Conservation (phyloP, 2,329 filamentous ascomycete genomes). For the Colletotrichum trifolii region DNA sequence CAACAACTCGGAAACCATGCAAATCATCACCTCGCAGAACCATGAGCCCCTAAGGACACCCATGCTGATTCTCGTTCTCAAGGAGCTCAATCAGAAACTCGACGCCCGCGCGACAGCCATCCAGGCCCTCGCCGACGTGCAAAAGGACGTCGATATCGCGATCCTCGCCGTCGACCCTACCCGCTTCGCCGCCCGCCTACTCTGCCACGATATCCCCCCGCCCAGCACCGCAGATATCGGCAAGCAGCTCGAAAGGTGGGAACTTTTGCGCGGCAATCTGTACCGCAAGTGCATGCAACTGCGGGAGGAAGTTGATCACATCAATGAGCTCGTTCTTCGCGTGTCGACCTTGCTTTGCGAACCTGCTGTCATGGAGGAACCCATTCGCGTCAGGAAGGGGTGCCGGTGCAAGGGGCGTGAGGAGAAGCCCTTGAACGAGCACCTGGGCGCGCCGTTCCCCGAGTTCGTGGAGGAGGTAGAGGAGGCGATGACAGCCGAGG, state of each 20-base stretch:
- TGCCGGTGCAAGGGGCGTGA: background rate
- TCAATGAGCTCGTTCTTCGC: background rate
- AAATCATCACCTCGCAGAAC: background rate
- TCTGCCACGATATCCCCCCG: background rate
- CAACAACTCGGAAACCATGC: background rate
- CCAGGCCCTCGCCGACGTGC: background rate
- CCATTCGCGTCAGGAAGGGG: background rate
- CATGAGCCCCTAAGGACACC: too few species aligned
- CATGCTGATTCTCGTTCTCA: background rate
- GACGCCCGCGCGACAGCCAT: background rate
- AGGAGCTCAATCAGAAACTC: slow-evolving; percentile 5
- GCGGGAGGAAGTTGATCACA: too few species aligned
- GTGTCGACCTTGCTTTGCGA: background rate
- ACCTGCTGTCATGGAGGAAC: background rate
- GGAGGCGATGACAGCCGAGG: too few species aligned
- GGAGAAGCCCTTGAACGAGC: background rate
- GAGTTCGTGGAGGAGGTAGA: too few species aligned
- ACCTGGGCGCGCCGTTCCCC: too few species aligned
- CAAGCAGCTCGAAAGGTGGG: too few species aligned
- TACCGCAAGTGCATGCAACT: too few species aligned
- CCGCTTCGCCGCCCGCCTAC: background rate
- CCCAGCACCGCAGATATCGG: too few species aligned
- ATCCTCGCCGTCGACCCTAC: background rate
- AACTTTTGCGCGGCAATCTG: too few species aligned
- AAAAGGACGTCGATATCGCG: background rate